A percentile compares a stretch with the other conserved stretches of the same genome.
Evolutionary conservation across 2,329 filamentous ascomycete species (phyloP).

Genomic region (Dothideomycetes sp.): DNA sequence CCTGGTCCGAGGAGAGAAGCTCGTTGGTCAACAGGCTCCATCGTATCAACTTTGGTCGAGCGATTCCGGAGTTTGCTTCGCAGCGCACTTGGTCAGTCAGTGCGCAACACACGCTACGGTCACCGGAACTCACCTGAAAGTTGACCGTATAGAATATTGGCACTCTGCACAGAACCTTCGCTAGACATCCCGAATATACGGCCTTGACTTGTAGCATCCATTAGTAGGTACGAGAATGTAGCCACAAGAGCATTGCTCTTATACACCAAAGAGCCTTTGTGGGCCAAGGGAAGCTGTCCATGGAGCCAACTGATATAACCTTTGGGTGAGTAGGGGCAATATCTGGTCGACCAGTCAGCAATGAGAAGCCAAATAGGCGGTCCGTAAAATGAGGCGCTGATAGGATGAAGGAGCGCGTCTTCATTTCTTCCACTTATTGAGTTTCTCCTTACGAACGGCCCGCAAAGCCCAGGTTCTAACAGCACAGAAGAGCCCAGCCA

Average conservation of each 20-base stretch:
- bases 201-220: neutral
- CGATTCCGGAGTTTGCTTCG: neutral
- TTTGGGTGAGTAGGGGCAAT: neutral
- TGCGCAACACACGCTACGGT: neutral
- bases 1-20: neutral
- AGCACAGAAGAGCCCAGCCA: neutral
- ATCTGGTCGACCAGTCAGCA: neutral
- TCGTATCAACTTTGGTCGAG: neutral
- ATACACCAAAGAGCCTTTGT: neutral
- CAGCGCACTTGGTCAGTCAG: neutral
- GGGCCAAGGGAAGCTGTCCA: neutral
- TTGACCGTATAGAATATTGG: neutral
- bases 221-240: neutral
- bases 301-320: neutral
- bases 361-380: neutral
- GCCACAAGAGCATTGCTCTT: neutral
- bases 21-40: neutral
- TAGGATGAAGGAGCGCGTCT: neutral
- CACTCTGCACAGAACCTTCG: neutral
- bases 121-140: neutral
- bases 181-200: neutral
- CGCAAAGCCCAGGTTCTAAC: neutral
- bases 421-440: neutral
- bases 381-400: neutral
- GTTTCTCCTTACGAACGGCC: neutral